phyloP scores from a whole-genome alignment of 1,284 basidiomycete genomes.

The Ustilago vetiveriae region DNA sequence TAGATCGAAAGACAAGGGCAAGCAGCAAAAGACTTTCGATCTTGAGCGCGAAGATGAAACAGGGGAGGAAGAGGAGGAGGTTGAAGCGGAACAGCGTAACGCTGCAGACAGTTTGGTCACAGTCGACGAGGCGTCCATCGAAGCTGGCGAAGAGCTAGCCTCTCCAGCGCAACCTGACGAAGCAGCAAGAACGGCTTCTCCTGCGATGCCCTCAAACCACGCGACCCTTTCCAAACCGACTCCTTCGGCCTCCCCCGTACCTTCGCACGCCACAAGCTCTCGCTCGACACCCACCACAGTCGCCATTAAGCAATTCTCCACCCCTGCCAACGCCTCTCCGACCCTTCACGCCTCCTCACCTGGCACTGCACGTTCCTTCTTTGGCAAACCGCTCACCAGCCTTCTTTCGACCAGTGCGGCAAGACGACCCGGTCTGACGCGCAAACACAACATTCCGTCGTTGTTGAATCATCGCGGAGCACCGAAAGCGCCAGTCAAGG shows the following conservation, averaged over 20 bases:
- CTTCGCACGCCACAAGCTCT: not conserved
- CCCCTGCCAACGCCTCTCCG: not conserved
- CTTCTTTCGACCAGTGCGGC: slow-evolving; percentile 20
- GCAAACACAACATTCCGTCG: slow-evolving; percentile 46
- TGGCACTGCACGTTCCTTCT: slow-evolving; percentile 27
- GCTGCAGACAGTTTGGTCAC: too few relatives aligned
- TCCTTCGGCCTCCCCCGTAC: not conserved
- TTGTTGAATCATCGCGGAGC: slow-evolving; percentile 35
- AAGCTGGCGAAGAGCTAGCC: not conserved
- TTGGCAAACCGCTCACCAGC: slow-evolving; percentile 39
- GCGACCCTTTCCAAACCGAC: not conserved
- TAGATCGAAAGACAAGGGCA: slow-evolving; percentile 17
- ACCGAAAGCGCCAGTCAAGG: slow-evolving; percentile 19
- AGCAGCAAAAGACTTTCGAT: slow-evolving; percentile 20
- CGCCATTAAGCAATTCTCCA: slow-evolving; percentile 25
- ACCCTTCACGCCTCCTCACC: slow-evolving; percentile 5
- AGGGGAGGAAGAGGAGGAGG: slow-evolving; percentile 2
- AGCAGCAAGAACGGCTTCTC: not conserved
- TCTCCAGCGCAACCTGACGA: slow-evolving; percentile 5
- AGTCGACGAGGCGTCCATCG: not conserved
- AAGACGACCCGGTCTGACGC: slow-evolving; percentile 38
- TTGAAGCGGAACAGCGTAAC: slow-evolving; percentile 1
- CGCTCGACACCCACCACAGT: slow-evolving; percentile 6
- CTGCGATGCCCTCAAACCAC: not conserved
- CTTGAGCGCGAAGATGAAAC: slow-evolving; percentile 4